A percentile compares a stretch with the other conserved stretches of the same genome.
These are phyloP conservation scores for Cyclostephanos invisitatus DNA, from an alignment of 108 stramenopile genomes.

Conservation along the genomic window DNA sequence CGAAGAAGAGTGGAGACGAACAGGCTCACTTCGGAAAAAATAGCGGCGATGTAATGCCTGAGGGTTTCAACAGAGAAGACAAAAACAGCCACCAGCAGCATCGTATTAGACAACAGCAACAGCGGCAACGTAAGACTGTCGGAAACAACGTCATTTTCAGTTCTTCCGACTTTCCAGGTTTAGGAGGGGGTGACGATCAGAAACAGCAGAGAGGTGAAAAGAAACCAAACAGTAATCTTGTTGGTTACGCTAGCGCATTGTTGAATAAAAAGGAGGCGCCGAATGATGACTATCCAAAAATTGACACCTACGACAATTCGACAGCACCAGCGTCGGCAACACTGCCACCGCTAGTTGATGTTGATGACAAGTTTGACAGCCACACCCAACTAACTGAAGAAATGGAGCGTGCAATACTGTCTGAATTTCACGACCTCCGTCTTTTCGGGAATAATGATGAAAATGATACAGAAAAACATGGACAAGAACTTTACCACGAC, in stretches of 20 bases:
- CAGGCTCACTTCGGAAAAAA: conserved; percentile 15
- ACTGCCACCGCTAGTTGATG: conserved; percentile 3
- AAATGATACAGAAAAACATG: conserved; percentile 1
- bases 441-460: conserved; percentile 10
- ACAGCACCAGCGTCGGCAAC: conserved; percentile 6
- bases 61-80: not conserved
- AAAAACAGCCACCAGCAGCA: conserved; percentile 25
- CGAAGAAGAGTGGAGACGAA: not conserved
- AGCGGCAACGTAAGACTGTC: conserved; percentile 3
- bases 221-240: conserved; percentile 15
- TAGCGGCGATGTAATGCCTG: conserved; percentile 14
- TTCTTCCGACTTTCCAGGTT: conserved; percentile 46
- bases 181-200: conserved; percentile 18
- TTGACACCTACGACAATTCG: not conserved
- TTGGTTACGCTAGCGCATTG: conserved; percentile 46
- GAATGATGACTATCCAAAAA: not conserved
- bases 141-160: conserved; percentile 39
- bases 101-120: not conserved
- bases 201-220: conserved; percentile 1
- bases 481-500: not conserved
- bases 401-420: conserved; percentile 34
- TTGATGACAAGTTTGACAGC: conserved; percentile 26
- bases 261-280: conserved; percentile 30
- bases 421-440: conserved; percentile 44
- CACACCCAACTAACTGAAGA: conserved; percentile 22